Conservation (phyloP, 2,329 filamentous ascomycete genomes). For the Colletotrichum sp. region DNA sequence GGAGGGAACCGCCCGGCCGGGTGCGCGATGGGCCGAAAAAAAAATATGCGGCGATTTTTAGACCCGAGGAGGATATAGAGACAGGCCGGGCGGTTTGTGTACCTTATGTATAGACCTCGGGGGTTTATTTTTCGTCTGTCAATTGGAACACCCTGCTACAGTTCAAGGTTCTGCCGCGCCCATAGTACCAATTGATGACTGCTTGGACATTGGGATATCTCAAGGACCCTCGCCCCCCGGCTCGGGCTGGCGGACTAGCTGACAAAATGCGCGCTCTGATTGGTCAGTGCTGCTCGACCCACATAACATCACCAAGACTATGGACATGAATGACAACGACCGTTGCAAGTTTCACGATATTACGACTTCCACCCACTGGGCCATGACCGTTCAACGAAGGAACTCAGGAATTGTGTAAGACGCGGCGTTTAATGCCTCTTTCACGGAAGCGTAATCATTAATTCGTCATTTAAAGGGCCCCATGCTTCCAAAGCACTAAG, state of each 20-base stretch:
- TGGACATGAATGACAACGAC: not conserved
- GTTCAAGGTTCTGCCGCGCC: slow-evolving; percentile 1
- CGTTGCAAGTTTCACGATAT: not conserved
- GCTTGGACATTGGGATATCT: not conserved
- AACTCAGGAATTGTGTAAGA: not conserved
- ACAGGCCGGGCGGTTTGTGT: slow-evolving; percentile 17
- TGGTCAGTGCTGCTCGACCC: not conserved
- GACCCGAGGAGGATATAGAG: not conserved
- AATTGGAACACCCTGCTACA: slow-evolving; percentile 21
- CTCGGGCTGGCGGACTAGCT: slow-evolving; percentile 7
- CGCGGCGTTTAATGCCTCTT: not conserved
- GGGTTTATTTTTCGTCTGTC: slow-evolving; percentile 18
- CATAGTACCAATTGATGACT: slow-evolving; percentile 13
- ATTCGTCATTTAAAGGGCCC: not conserved
- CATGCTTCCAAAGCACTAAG: not conserved
- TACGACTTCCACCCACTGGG: not conserved
- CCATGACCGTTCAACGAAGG: not conserved
- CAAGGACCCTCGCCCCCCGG: not conserved
- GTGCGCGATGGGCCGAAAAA: slow-evolving; percentile 3
- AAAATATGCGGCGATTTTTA: slow-evolving; percentile 3
- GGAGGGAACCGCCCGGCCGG: slow-evolving; percentile 14
- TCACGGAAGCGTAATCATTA: not conserved
- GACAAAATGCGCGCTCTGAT: slow-evolving; percentile 18
- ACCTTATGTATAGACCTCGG: slow-evolving; percentile 26
- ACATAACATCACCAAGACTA: not conserved